Evolutionary conservation across 192 early-diverging fungal genomes (phyloP).

Genomic region (Entophlyctis helioformis): DNA sequence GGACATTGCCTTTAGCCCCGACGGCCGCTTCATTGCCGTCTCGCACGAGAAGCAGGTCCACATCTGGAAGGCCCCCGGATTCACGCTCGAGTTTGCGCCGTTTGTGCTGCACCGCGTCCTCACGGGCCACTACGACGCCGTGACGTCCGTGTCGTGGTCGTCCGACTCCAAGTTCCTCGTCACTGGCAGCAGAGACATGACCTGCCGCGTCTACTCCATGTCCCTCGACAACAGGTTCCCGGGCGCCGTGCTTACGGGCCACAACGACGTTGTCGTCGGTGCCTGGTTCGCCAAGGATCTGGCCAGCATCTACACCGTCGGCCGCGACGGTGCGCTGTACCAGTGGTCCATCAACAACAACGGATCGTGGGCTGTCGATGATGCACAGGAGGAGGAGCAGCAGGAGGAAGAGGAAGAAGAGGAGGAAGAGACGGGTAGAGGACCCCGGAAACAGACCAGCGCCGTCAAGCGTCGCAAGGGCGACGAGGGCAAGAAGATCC

Average conservation of each 20-base stretch:
- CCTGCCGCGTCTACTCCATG: conserved; percentile 55
- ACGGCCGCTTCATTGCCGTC: conserved; percentile 80
- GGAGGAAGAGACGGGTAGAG: conserved; percentile 32
- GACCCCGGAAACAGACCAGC: background rate
- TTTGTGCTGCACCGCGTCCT: conserved; percentile 73
- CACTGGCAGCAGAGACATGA: conserved; percentile 75
- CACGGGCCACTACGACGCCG: conserved; percentile 75
- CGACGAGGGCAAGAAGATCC: background rate
- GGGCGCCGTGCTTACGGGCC: conserved; percentile 69
- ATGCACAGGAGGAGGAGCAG: conserved; percentile 3
- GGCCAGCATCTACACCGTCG: conserved; percentile 71
- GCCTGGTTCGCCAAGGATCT: conserved; percentile 67
- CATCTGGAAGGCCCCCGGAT: conserved; percentile 88
- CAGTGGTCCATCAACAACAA: conserved; percentile 40
- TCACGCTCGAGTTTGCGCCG: conserved; percentile 82
- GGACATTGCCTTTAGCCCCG: conserved; percentile 85
- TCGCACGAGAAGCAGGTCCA: conserved; percentile 75
- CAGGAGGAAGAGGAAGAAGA: conserved; percentile 27
- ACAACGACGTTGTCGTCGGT: conserved; percentile 70
- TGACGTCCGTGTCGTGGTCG: conserved; percentile 74
- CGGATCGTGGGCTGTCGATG: background rate
- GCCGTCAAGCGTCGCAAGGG: conserved; percentile 12
- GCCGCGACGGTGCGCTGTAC: conserved; percentile 80
- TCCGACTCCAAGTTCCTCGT: conserved; percentile 63
- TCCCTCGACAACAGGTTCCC: conserved; percentile 61